phyloP scores from a whole-genome alignment of 306 rosid species.

The Chamaecrista fasciculata region DNA sequence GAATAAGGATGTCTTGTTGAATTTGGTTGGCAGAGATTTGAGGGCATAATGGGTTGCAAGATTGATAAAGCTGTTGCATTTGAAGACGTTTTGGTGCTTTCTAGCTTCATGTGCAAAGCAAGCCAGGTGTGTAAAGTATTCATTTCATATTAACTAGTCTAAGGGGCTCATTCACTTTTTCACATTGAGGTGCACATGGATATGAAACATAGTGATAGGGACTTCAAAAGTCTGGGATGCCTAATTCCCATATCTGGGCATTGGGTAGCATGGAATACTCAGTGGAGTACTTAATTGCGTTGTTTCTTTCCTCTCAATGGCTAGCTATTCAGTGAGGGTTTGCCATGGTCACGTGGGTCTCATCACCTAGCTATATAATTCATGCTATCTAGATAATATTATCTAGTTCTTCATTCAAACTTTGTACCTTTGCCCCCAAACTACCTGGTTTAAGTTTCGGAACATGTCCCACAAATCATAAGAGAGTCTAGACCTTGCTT shows the following conservation, averaged over 20 bases:
- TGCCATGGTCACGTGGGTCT: too few relatives aligned
- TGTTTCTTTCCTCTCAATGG: too few relatives aligned
- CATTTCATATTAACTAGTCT: constrained; percentile 3
- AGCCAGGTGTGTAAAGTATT: constrained; percentile 64
- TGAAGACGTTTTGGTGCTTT: constrained; percentile 88
- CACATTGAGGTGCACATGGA: not conserved
- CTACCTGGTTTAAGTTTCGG: not conserved
- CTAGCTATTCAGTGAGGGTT: too few relatives aligned
- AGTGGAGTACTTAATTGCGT: too few relatives aligned
- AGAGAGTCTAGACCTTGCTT: not conserved
- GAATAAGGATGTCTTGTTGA: constrained; percentile 33
- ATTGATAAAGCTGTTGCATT: constrained; percentile 86
- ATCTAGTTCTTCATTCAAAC: not conserved
- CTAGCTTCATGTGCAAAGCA: constrained; percentile 89
- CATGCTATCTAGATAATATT: not conserved
- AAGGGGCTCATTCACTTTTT: constrained; percentile 3
- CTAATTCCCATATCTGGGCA: too few relatives aligned
- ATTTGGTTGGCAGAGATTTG: constrained; percentile 77
- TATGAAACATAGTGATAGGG: constrained; percentile 6
- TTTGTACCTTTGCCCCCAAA: constrained; percentile 1
- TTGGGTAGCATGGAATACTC: too few relatives aligned
- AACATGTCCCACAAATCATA: constrained; percentile 7
- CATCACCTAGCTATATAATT: not conserved
- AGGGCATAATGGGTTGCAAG: constrained; percentile 87
- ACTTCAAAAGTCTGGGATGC: too few relatives aligned